Evolutionary conservation across 2,329 filamentous ascomycete genomes (phyloP).

Genomic region (Sphaerulina musiva): DNA sequence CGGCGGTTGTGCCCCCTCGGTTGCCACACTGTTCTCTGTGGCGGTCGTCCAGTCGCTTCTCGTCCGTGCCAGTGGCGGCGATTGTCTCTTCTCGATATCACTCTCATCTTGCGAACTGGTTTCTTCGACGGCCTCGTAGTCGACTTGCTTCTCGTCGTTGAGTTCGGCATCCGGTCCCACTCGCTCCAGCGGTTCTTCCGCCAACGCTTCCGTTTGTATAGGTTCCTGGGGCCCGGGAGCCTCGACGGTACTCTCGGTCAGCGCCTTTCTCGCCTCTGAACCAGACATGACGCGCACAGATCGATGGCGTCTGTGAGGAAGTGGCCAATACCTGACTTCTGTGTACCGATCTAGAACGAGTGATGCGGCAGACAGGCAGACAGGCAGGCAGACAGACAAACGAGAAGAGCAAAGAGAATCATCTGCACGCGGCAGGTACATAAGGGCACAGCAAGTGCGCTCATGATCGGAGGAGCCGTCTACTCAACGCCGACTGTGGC

Average conservation of each 20-base stretch:
- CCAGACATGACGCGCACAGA: slow-evolving; percentile 12
- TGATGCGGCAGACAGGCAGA: too few relatives aligned
- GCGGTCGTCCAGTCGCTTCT: slow-evolving; percentile 32
- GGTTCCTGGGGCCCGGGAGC: slow-evolving; percentile 19
- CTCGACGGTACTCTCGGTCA: slow-evolving; percentile 12
- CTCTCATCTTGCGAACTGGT: slow-evolving; percentile 20
- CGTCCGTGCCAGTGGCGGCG: slow-evolving; percentile 20
- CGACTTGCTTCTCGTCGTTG: slow-evolving; percentile 31
- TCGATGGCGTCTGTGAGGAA: background rate
- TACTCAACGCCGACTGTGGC: slow-evolving; percentile 4
- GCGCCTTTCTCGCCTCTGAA: slow-evolving; percentile 16
- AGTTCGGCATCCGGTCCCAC: slow-evolving; percentile 34
- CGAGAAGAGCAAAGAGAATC: background rate
- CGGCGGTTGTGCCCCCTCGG: slow-evolving; percentile 14
- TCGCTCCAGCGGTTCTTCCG: slow-evolving; percentile 35
- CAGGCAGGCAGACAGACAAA: background rate
- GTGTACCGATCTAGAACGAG: too few relatives aligned
- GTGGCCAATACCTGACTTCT: background rate
- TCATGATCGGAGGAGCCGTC: slow-evolving; percentile 3
- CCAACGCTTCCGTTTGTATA: slow-evolving; percentile 37
- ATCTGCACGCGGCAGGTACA: background rate
- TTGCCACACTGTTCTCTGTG: slow-evolving; percentile 31
- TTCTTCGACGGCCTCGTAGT: slow-evolving; percentile 23
- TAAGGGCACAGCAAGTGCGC: slow-evolving; percentile 1
- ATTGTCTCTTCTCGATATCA: slow-evolving; percentile 20